Evolutionary conservation across 2,329 filamentous ascomycete genomes (phyloP), one percentile per base, ranked within the genome.

Genomic region (Cladosporium oxysporum): DNA sequence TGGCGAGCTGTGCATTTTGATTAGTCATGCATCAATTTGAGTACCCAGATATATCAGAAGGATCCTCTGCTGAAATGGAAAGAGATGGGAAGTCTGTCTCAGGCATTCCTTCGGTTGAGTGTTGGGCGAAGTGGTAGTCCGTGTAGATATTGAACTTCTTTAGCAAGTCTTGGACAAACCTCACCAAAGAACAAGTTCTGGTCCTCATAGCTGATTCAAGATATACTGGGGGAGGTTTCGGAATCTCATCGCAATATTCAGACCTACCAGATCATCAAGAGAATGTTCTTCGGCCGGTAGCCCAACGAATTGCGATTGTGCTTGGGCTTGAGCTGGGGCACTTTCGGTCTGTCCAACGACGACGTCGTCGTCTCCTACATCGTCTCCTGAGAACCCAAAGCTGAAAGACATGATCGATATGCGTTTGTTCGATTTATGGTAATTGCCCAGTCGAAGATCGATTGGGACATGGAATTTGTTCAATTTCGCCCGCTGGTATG

Each of bases 301-400:
- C 8, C 28, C 57, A 55, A 55, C 65, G 41, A 62, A 64, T 18
- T 35, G 35, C 26, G 63, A 50, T 23, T 62, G 23, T 1, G 53
- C 21, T 21, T 26, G 29, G 11, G 26, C 58, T 29, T 66, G 66
- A 23, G 47, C 29, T n/a, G 49, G 33, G 8, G 63, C 60, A 3
- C 23, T 65, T 11, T 69, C 44, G 6, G 58, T 26, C 35, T 58
- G 50, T 23, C 26, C 31, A 21, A 31, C 71, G 5, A 71, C 71
- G 68, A 79, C 76, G 10, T 35, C 18, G 52, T 80, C 75, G n/a
- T 73, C 72, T 79, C 85, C 84, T 75, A 86, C 86, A 70, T 87
- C 85, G 66, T 88, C 85, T 23, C 83, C 84, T 0, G 82, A 81
- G 71, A 88, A 88, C 21, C 84, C 84, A 68, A 88, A 88, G 66